Evolutionary conservation across 345 rosid species (phyloP), one percentile per base, ranked within the genome.

Genomic region (Salix dunnii): DNA sequence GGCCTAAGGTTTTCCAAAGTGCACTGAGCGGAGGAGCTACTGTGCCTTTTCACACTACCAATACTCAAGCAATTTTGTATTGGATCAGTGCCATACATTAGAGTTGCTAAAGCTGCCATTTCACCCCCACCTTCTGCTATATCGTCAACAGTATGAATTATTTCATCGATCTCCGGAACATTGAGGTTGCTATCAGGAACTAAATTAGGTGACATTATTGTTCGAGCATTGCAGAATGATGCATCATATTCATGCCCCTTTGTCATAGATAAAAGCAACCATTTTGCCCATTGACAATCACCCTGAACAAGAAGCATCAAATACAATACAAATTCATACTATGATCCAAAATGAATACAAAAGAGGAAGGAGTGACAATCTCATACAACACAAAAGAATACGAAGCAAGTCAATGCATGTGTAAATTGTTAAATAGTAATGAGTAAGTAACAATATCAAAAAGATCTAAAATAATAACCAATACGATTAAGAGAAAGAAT

Each of bases 81-180:
- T 76, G 97, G 92, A 61, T 82, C 79, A 68, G 89, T 80, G 60
- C 97, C 92, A 79, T 84, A 87, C 97, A 96, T 89, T 79, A 96
- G 87, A 83, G 99, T 96, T 78, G 99, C 97, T 82, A 96, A 81
- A 83, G 99, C 99, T 55, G 97, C 98, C 94, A 96, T 77, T 87
- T 93, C 97, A 76, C 94, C 91, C 43, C 91, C 97, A 84, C 96
- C 95, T 87, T 93, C 99, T 5, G 96, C 98, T 75, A 96, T 92
- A 84, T 96, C 99, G 81, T 96, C 98, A 71, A 96, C 90, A 36
- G 97, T 91, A 73, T 72, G 87, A 84, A 93, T 88, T 77, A 87
- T 86, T 73, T 91, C 92, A 74, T 91, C 87, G 65, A 84, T 78
- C 83, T 87, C 94, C 72, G 81, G 78, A 77, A 79, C 84, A 87